Evolutionary conservation across 2,329 filamentous ascomycete species (phyloP).

Genomic region (Aureobasidium sp.): DNA sequence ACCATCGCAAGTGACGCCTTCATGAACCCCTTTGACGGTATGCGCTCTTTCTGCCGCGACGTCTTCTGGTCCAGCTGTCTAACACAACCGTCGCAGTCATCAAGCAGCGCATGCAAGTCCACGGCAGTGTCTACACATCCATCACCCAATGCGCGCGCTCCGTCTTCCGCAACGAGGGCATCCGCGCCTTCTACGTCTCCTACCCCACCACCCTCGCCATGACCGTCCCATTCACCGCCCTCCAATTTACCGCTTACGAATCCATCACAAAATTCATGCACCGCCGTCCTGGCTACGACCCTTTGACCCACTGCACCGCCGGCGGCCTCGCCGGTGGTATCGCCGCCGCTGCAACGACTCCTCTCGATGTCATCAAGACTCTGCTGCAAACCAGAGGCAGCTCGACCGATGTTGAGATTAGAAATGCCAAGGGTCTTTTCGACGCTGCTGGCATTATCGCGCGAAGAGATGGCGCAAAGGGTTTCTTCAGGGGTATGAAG

Average conservation of each 20-base stretch:
- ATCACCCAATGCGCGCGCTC: conserved; percentile 80
- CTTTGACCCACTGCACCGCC: conserved; percentile 85
- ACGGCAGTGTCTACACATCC: conserved; percentile 86
- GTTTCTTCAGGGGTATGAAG: conserved; percentile 89
- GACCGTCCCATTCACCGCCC: conserved; percentile 95
- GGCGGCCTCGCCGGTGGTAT: conserved; percentile 89
- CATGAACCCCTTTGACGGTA: conserved; percentile 99
- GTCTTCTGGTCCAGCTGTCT: neutral
- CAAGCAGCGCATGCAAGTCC: conserved; percentile 98
- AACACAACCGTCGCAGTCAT: conserved; percentile 59
- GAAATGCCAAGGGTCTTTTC: conserved; percentile 74
- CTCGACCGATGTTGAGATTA: conserved; percentile 70
- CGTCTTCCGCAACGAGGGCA: conserved; percentile 79
- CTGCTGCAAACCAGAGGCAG: conserved; percentile 88
- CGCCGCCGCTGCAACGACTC: conserved; percentile 87
- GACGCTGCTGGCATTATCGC: conserved; percentile 77
- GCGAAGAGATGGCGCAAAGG: conserved; percentile 71
- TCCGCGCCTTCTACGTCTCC: conserved; percentile 93
- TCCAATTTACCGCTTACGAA: conserved; percentile 97
- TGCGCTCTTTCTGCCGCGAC: conserved; percentile 24
- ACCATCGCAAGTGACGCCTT: conserved; percentile 96
- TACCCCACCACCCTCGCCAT: conserved; percentile 97
- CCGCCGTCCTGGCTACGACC: conserved; percentile 71
- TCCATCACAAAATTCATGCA: conserved; percentile 93
- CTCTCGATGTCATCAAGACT: conserved; percentile 97